Percentiles rank a stretch among this genome's conserved stretches.
phyloP scores from a whole-genome alignment of 2,329 filamentous ascomycete species.

The Monosporascus ibericus region DNA sequence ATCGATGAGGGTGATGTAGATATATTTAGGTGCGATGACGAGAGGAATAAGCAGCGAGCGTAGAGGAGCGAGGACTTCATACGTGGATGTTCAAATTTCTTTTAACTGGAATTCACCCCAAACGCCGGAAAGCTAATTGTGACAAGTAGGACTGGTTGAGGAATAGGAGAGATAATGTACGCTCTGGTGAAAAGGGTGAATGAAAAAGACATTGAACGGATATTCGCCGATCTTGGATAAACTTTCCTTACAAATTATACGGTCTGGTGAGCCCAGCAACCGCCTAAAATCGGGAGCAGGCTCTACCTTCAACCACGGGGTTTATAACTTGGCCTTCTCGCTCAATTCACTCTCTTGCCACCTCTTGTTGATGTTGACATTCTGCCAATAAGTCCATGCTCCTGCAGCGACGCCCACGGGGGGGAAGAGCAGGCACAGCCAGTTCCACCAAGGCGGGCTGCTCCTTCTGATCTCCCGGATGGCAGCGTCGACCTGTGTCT shows the following conservation, averaged over 20 bases:
- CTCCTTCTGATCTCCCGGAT: conserved; percentile 55
- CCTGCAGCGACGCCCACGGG: conserved; percentile 66
- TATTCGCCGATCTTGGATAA: too few species aligned
- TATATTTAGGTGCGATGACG: neutral
- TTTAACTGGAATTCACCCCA: too few species aligned
- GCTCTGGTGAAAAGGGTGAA: neutral
- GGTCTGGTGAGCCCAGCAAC: neutral
- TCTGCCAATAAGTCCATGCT: conserved; percentile 66
- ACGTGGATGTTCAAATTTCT: too few species aligned
- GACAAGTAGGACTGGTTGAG: too few species aligned
- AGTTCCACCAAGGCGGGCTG: conserved; percentile 83
- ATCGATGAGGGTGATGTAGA: too few species aligned
- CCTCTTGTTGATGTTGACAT: conserved; percentile 60
- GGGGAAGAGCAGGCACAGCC: conserved; percentile 61
- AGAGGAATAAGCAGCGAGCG: neutral
- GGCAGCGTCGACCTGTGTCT: conserved; percentile 57
- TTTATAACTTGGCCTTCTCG: conserved; percentile 36
- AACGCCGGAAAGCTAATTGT: too few species aligned
- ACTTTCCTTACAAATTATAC: neutral
- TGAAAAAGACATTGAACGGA: neutral
- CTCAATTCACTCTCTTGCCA: conserved; percentile 60
- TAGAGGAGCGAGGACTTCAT: neutral
- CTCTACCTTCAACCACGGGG: neutral
- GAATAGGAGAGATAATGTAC: neutral
- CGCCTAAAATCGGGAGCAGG: neutral